Base-by-base conservation (phyloP, 2,329 filamentous ascomycete genomes). In the Colletotrichum sp. region DNA sequence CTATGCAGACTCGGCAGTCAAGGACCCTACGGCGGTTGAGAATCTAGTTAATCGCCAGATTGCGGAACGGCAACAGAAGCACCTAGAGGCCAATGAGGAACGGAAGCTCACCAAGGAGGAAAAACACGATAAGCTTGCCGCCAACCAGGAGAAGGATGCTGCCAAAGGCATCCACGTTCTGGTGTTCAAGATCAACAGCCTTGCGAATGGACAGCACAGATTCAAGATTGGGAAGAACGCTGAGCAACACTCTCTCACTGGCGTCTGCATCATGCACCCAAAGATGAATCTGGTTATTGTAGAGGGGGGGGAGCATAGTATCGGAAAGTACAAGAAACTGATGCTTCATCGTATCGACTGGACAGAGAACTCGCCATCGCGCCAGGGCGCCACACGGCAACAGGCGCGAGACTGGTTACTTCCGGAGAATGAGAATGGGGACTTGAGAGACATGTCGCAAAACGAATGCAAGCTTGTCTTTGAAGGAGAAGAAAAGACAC, bases 11-110 rank as follows among this genome's bases (percentile, higher is more conserved):
- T 75, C 77, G 85, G 91, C 91, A 21, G 96, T 99, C 79, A 98
- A 98, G 82, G 97, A 99, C 85, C 97, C 97, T 8, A 99, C 98
- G 1, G 97, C 97, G 6, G 97, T 99, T 61, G 97, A 99, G 86
- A 95, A 96, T 67, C 93, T 95, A 28, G 97, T 99, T 67, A 98
- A 98, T 84, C 91, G 93, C 69, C 96, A 99, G 84, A 98, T 99
- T 78, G 94, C 94, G 32, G 96, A 98, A 77, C 94, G 97, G 57
- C 92, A 94, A 74, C 90, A 94, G 75, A 91, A 93, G 79, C 98
- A 99, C 84, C 88, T 96, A 75, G 85, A 92, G 55, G 87, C 90
- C 74, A 99, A 99, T 84, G 93, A 96, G 79, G 94, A 94, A 52
- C 93, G 97, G 76, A 96, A 96, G 83, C 89, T 99, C 72, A 96